Percentiles rank a stretch among this genome's conserved stretches.
Evolutionary conservation across 805 yeast genomes (phyloP).

Genomic region (Myxozyma nipponensis): DNA sequence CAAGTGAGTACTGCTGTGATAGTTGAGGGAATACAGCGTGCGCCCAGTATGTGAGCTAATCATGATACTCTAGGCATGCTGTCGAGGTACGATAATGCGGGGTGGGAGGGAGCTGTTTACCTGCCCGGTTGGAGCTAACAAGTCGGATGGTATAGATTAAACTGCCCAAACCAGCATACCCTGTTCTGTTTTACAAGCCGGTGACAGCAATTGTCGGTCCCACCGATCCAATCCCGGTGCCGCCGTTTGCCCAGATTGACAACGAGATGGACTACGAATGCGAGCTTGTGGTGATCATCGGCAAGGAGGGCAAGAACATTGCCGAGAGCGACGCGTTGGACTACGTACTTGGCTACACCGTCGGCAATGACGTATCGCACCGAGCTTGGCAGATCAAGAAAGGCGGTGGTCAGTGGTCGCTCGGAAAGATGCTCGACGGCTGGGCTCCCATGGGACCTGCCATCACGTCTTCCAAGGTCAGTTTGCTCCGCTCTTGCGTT

Average conservation of each 20-base stretch:
- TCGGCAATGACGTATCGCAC: constrained; percentile 56
- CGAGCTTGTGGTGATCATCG: constrained; percentile 53
- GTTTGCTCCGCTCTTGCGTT: not conserved
- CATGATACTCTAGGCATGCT: constrained; percentile 26
- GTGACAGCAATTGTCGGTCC: constrained; percentile 46
- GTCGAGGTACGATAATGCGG: constrained; percentile 19
- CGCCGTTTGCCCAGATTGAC: constrained; percentile 40
- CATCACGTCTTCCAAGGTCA: constrained; percentile 40
- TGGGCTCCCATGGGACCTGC: constrained; percentile 60
- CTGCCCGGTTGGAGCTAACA: not conserved
- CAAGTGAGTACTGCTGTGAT: constrained; percentile 35
- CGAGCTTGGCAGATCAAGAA: constrained; percentile 54
- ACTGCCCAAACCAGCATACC: constrained; percentile 45
- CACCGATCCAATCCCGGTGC: constrained; percentile 43
- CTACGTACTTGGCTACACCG: constrained; percentile 50
- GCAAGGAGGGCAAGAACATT: constrained; percentile 47
- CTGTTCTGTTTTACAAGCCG: constrained; percentile 52
- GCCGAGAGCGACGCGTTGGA: constrained; percentile 43
- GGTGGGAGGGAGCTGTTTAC: no score
- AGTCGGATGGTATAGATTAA: constrained; percentile 37
- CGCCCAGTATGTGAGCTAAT: not conserved
- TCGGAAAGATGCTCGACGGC: constrained; percentile 53
- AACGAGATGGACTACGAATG: constrained; percentile 50
- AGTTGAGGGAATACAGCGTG: no score
- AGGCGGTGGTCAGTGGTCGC: constrained; percentile 52